Conservation (phyloP, 1,284 basidiomycete species). For the Malassezia psittaci region DNA sequence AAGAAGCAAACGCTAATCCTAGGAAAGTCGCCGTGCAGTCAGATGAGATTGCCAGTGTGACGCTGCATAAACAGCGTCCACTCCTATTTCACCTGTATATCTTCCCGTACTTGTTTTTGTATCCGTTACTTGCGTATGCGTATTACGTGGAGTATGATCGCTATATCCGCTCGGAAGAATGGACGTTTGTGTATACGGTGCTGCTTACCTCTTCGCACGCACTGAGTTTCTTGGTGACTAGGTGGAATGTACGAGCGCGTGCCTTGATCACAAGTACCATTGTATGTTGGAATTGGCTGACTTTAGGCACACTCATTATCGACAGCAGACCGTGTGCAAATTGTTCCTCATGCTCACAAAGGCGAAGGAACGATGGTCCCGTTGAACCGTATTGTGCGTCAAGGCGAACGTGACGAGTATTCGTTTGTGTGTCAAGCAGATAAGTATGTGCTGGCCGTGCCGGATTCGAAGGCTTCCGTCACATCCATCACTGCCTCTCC, state of each 20-base stretch:
- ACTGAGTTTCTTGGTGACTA: constrained; percentile 79
- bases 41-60: constrained; percentile 71
- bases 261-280: constrained; percentile 62
- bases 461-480: constrained; percentile 34
- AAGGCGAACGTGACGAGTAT: constrained; percentile 53
- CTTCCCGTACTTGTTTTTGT: constrained; percentile 69
- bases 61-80: constrained; percentile 69
- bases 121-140: constrained; percentile 82
- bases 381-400: constrained; percentile 54
- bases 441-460: constrained; percentile 67
- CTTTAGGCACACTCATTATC: constrained; percentile 50
- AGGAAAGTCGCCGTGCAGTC: constrained; percentile 57
- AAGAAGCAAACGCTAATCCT: neutral
- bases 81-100: constrained; percentile 71
- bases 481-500: constrained; percentile 37
- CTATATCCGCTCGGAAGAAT: constrained; percentile 48
- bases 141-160: constrained; percentile 83
- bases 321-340: constrained; percentile 69
- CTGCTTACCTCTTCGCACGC: constrained; percentile 76
- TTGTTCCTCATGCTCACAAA: constrained; percentile 73
- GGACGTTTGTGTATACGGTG: constrained; percentile 81
- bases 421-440: constrained; percentile 93
- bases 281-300: constrained; percentile 7
- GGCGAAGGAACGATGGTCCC: constrained; percentile 83
- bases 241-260: constrained; percentile 73